Conservation (phyloP, 2,329 filamentous ascomycete genomes). For the Fusarium sp. region DNA sequence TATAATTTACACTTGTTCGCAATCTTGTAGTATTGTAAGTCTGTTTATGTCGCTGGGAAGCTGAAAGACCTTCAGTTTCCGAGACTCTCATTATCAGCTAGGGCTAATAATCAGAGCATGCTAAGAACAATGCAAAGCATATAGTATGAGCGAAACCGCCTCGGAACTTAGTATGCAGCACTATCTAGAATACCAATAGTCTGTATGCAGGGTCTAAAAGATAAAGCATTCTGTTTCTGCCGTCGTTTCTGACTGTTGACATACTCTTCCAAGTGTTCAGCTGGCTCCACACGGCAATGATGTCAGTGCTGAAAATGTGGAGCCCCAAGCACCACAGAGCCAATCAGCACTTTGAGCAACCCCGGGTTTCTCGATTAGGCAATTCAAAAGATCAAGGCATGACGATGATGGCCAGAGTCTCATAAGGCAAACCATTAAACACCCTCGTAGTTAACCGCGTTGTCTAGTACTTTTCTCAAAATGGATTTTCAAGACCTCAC, state of each 20-base stretch:
- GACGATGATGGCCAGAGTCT: background rate
- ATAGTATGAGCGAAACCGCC: too few relatives aligned
- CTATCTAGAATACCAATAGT: rapidly evolving
- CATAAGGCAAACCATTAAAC: background rate
- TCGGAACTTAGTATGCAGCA: background rate
- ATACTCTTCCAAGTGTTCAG: background rate
- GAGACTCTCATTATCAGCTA: too few relatives aligned
- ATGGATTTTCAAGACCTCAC: background rate
- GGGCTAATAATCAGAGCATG: too few relatives aligned
- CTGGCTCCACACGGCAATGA: background rate
- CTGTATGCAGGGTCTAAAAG: too few relatives aligned
- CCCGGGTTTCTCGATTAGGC: background rate
- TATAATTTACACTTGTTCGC: too few relatives aligned
- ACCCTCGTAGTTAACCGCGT: background rate
- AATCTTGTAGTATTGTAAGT: too few relatives aligned
- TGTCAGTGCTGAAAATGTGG: background rate
- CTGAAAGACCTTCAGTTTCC: too few relatives aligned
- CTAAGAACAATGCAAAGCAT: too few relatives aligned
- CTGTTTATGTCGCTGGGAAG: too few relatives aligned
- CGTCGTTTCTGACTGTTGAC: background rate
- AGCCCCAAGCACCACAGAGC: rapidly evolving
- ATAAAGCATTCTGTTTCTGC: background rate
- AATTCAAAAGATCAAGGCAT: background rate
- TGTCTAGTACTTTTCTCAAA: background rate
- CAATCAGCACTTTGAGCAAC: rapidly evolving